Evolutionary conservation across 768 basidiomycete species (phyloP), one percentile per base, ranked within the genome.

Genomic region (Tricholoma bakamatsutake): DNA sequence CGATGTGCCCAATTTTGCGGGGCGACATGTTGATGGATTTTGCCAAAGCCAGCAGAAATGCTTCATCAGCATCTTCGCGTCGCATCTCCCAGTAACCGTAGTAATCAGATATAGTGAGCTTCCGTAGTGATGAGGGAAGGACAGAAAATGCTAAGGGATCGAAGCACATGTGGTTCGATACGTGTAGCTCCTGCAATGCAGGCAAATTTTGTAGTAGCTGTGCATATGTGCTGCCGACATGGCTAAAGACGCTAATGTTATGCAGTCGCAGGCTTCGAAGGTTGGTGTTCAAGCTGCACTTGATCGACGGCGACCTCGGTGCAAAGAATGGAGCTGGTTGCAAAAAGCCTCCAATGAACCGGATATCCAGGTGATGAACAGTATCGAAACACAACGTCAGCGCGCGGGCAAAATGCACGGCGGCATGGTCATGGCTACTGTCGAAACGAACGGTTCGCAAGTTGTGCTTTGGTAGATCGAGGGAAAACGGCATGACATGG

Each of bases 281-380:
- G 53, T 34, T 61, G 4, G 55, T 56, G 40, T 35, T 58, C 39
- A 40, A 54, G 10, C 52, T 33, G 13, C 58, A 35, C 17, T 53
- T 34, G 6, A 55, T 28, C 31, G 40, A 24, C 5, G 49, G 34
- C 15, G 55, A 21, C 24, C 40, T 60, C 18, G 39, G 54, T 5
- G 47, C 54, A 50, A 68, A 67, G 15, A 50, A 54, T 12, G 68
- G 68, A 4, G 63, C 60, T 31, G 52, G 66, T 21, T 62, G 61
- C 48, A 64, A 61, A 33, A 69, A 58, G 18, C 67, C 65, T 18
- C 68, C 68, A 30, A 68, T 66, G 60, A 67, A 69, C 27, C 66
- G 63, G 24, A 68, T 55, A 51, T 69, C 67, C 27, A 68, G 57
- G 6, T 62, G 54, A 34, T 58, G 56, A 18, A 66, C 64, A 9